These are phyloP conservation scores for Hypoxylon trugodes DNA, from an alignment of 495 filamentous ascomycete genomes.

Conservation along the genomic window DNA sequence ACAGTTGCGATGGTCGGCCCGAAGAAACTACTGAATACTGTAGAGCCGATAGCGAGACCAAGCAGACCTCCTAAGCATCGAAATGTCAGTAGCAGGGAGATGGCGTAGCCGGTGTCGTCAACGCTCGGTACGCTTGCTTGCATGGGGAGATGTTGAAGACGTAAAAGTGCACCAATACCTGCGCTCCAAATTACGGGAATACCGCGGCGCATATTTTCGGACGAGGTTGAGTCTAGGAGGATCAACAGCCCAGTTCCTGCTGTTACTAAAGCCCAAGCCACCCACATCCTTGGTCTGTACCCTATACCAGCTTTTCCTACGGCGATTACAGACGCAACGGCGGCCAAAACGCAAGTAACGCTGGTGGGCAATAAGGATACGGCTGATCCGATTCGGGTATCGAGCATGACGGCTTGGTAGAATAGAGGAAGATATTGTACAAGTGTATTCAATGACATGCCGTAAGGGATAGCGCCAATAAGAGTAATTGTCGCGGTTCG, in stretches of 20 bases:
- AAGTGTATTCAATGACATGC: conserved; percentile 42
- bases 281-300: conserved; percentile 39
- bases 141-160: conserved; percentile 43
- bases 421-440: conserved; percentile 50
- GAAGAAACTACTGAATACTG: conserved; percentile 46
- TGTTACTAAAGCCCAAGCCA: conserved; percentile 37
- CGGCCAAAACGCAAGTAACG: conserved; percentile 27
- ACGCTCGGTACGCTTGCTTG: conserved; percentile 48
- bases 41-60: conserved; percentile 48
- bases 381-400: conserved; percentile 41
- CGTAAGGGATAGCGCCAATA: conserved; percentile 44
- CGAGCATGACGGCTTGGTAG: conserved; percentile 48
- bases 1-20: conserved; percentile 16
- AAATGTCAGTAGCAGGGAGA: conserved; percentile 47
- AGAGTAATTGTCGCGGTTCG: conserved; percentile 43
- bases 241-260: conserved; percentile 41
- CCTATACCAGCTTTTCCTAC: conserved; percentile 33
- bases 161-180: conserved; percentile 42
- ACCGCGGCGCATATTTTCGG: conserved; percentile 16
- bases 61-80: conserved; percentile 52
- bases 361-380: conserved; percentile 44
- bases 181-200: conserved; percentile 45
- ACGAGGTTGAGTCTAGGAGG: conserved; percentile 27
- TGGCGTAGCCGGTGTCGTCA: conserved; percentile 52
- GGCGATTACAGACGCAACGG: conserved; percentile 31